Evolutionary conservation across 2,329 filamentous ascomycete species (phyloP), one percentile per base, ranked within the genome.

Genomic region (Alternaria angustiovoidea): DNA sequence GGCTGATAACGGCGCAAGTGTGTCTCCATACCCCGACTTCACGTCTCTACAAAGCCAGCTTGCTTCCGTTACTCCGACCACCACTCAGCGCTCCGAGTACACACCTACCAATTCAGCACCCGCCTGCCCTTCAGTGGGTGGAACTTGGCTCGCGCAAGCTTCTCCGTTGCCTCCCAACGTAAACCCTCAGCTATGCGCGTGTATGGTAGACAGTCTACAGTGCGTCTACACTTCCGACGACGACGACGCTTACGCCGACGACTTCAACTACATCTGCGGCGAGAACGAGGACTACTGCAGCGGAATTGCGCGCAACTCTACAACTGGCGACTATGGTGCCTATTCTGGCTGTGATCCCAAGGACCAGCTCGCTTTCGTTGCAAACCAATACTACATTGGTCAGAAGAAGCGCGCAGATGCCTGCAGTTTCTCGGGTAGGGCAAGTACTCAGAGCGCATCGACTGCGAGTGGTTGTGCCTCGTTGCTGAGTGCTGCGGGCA

Each of bases 161-260:
- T 83, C 85, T n/a, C 83, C 81, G 53, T 90, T 99, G 18, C 95
- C 95, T 20, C 94, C 94, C 2, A 87, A 87, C 7, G 93, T 93
- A 54, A 92, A 98, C 82, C 76, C 86, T 38, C 76, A 88, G 44
- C 88, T 97, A 51, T 99, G 95, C 85, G 79, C 84, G 54, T 99
- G 95, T 87, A 96, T 97, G 91, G 86, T 87, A 75, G 82, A 86
- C 61, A 87, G 87, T 43, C 82, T 96, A 54, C 81, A 84, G 53
- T 99, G 95, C 82, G 86, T 87, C 42, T 87, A 92, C 65, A 82
- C 86, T 46, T 80, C 84, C 43, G 68, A 91, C n/a, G 82, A 86
- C 68, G 76, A 81, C 38, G 83, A 88, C 51, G 79, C 86, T 49
- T 91, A 89, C 74, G 86, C 85, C 47, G 80, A 84, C 7, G 85